These are phyloP conservation scores for Fagus crenata DNA, from an alignment of 306 rosid genomes.

Conservation along the genomic window DNA sequence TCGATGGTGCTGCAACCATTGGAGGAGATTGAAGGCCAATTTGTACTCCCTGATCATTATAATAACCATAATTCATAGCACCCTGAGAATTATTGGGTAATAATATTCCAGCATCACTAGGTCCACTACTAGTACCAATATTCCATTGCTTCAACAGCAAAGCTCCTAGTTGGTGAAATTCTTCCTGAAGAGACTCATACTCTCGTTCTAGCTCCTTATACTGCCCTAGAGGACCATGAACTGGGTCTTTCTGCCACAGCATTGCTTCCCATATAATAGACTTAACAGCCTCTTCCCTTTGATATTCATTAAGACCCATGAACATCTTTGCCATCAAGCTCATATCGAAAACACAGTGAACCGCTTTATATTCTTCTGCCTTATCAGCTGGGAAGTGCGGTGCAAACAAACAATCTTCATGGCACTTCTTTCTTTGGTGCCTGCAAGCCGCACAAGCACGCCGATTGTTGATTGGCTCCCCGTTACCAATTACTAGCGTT, in stretches of 20 bases:
- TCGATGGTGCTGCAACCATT: neutral
- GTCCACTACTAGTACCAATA: neutral
- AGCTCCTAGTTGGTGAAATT: too few species aligned
- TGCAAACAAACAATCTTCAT: constrained; percentile 11
- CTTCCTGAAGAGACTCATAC: neutral
- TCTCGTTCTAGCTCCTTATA: neutral
- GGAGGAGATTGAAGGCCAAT: neutral
- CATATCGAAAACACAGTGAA: constrained; percentile 20
- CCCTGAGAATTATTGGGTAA: neutral
- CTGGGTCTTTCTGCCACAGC: constrained; percentile 8
- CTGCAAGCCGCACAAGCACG: constrained; percentile 28
- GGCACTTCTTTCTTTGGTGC: constrained; percentile 32
- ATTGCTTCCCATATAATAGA: constrained; percentile 36
- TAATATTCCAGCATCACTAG: neutral
- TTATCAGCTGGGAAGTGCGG: constrained; percentile 20
- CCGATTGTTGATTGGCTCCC: neutral
- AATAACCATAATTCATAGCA: neutral
- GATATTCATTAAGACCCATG: neutral
- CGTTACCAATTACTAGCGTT: neutral
- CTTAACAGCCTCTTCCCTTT: neutral
- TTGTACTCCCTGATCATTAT: neutral
- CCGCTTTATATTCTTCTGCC: neutral
- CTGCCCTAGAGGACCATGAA: constrained; percentile 20
- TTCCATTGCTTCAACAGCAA: neutral
- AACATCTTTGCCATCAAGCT: constrained; percentile 20